Evolutionary conservation across 805 yeast species (phyloP).

Genomic region (Yamadazyma ubonensis): DNA sequence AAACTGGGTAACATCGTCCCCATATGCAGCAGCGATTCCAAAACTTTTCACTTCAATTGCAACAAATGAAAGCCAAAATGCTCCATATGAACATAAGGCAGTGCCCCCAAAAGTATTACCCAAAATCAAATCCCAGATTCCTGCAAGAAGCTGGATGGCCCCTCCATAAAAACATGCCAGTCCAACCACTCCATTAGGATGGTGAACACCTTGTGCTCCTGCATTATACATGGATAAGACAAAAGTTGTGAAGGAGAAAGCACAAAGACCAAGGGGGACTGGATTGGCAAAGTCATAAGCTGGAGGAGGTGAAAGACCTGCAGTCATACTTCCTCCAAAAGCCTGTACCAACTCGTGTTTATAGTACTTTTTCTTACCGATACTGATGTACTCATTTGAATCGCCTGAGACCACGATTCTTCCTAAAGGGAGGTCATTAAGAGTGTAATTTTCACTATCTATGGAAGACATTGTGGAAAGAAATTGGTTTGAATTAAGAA

Average conservation of each 20-base stretch:
- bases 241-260: constrained; percentile 63
- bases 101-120: constrained; percentile 70
- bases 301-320: constrained; percentile 40
- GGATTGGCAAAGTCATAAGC: constrained; percentile 62
- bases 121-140: constrained; percentile 62
- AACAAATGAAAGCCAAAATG: constrained; percentile 67
- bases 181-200: constrained; percentile 56
- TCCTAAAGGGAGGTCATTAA: constrained; percentile 14
- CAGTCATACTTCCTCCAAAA: constrained; percentile 36
- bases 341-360: constrained; percentile 38
- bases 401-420: constrained; percentile 24
- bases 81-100: constrained; percentile 63
- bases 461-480: constrained; percentile 8
- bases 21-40: constrained; percentile 57
- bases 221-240: constrained; percentile 56
- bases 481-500: neutral
- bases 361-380: constrained; percentile 30
- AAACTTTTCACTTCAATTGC: constrained; percentile 60
- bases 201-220: constrained; percentile 50
- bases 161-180: constrained; percentile 66
- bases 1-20: constrained; percentile 30
- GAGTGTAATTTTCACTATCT: constrained; percentile 6
- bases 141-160: constrained; percentile 56
- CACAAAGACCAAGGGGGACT: constrained; percentile 62
- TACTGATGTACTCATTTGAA: constrained; percentile 29